Base-by-base conservation (phyloP, 768 basidiomycete genomes). In the Rhodocollybia butyracea region DNA sequence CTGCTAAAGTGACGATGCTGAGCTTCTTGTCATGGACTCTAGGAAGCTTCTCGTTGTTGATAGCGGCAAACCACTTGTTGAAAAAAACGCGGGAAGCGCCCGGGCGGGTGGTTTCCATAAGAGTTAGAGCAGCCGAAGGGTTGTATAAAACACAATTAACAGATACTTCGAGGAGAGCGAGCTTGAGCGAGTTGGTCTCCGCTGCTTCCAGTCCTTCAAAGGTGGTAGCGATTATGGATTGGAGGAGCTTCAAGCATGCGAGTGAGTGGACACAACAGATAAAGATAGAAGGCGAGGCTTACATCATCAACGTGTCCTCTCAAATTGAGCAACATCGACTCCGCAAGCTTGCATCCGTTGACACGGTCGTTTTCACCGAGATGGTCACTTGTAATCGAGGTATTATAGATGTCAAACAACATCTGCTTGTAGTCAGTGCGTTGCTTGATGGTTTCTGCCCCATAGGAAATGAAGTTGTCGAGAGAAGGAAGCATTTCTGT, bases 21-120 rank as follows among this genome's bases (percentile, higher is more conserved):
- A 95, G 73, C 70, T 88, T 92, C 80, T 94, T 93, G 72, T 95
- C 92, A 65, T 96, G 92, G 41, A 96, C 91, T 19, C 92, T 83
- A 12, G 91, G 89, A 32, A 94, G 78, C 13, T 76, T 79, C 24
- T 68, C 74, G 30, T 77, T 76, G 55, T 84, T 84, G 69, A 93
- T 88, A 11, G 83, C 82, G 11, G 70, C 79, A 66, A 94, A 94
- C 92, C 92, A 95, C 59, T 75, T 79, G 64, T 91, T 83, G 65
- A 95, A 93, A 77, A 95, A 92, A n/a, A 69, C 64, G 34, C 86
- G 83, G 0, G 88, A 80, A 34, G 77, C 73, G n/a, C 84, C 85
- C 0, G 84, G 70, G 24, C 75, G 75, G 63, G 76, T 70, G 30
- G 60, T 68, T 64, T 91, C 89, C 76, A 95, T 88, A 54, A 92